Conservation (phyloP, 2,329 filamentous ascomycete species). For the Ophiobolus disseminans region DNA sequence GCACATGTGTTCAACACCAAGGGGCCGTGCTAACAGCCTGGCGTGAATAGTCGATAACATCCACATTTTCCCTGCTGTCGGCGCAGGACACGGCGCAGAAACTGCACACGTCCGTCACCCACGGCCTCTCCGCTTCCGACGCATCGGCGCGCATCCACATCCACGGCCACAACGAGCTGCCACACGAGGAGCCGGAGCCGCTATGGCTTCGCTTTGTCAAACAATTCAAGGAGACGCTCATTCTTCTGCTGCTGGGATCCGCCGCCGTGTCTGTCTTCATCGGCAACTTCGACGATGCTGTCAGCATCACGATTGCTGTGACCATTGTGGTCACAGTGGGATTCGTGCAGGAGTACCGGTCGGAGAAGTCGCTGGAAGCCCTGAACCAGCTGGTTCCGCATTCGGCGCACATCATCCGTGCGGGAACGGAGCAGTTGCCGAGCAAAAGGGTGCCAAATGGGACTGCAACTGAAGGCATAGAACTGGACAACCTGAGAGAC, state of each 20-base stretch:
- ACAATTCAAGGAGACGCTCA: conserved; percentile 96
- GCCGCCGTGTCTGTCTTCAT: conserved; percentile 87
- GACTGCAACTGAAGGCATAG: conserved; percentile 44
- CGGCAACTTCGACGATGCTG: conserved; percentile 90
- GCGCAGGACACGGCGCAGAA: conserved; percentile 77
- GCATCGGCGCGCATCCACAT: conserved; percentile 79
- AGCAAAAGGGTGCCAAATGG: conserved; percentile 28
- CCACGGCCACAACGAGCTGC: conserved; percentile 91
- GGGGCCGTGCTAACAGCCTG: conserved; percentile 20
- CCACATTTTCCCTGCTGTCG: conserved; percentile 70
- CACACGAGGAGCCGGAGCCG: conserved; percentile 90
- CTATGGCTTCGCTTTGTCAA: conserved; percentile 94
- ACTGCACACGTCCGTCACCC: conserved; percentile 80
- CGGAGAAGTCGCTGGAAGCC: conserved; percentile 95
- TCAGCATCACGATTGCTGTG: conserved; percentile 94
- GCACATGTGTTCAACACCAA: neutral
- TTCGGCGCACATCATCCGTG: conserved; percentile 89
- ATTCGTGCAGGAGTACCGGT: conserved; percentile 96
- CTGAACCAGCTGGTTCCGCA: conserved; percentile 93
- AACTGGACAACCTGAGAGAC: conserved; percentile 58
- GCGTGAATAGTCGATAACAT: conserved; percentile 52
- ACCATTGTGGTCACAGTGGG: conserved; percentile 96
- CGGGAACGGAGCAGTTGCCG: conserved; percentile 32
- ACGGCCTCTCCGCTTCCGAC: conserved; percentile 81
- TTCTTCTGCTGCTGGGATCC: conserved; percentile 87